Evolutionary conservation across 306 rosid species (phyloP), one percentile per base, ranked within the genome.

Genomic region (Vigna radiata): DNA sequence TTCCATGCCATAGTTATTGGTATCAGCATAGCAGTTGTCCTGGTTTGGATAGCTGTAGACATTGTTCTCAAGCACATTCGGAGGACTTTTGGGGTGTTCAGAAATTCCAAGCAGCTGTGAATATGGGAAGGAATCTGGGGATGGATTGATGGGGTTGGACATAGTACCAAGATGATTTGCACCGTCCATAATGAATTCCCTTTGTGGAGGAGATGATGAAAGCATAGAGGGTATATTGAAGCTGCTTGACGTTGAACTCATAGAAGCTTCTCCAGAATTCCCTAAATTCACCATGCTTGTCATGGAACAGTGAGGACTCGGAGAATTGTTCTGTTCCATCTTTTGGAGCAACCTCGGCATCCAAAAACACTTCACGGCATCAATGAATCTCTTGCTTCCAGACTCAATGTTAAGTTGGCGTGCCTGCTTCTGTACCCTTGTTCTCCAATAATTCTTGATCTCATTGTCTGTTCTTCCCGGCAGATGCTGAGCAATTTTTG

Each of bases 401-500:
- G 96, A 90, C 52, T 94, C 94, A 0, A 91, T 86, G 70, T 91
- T 94, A 4, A 94, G 94, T 29, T 89, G 97, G 41, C 94, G 96
- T 5, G 97, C 97, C 61, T 91, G 97, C 76, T 94, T 94, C 50
- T 94, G 94, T 3, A 94, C 96, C 83, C 97, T 90, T 44, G 96
- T 94, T 78, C 98, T 90, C 97, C 94, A 94, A 1, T 91, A 91
- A 72, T 94, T 94, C 86, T 94, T 94, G 1, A 94, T 94, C 83
- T 94, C 98, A 18, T 94, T 94, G 77, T 94, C 98, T 8, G 98
- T 94, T 86, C 96, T 89, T 83, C 97, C 98, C 0, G 97, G 98
- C 36, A 94, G 87, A 73, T 86, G 94, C 25, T 91, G 97, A 5
- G 97, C 97, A 83, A 94, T 94, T 76, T 89, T 94, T 12, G 97